A percentile compares a stretch with the other conserved stretches of the same genome.
Conservation (phyloP, 352 stramenopile genomes). For the Phytophthora ohioensis region DNA sequence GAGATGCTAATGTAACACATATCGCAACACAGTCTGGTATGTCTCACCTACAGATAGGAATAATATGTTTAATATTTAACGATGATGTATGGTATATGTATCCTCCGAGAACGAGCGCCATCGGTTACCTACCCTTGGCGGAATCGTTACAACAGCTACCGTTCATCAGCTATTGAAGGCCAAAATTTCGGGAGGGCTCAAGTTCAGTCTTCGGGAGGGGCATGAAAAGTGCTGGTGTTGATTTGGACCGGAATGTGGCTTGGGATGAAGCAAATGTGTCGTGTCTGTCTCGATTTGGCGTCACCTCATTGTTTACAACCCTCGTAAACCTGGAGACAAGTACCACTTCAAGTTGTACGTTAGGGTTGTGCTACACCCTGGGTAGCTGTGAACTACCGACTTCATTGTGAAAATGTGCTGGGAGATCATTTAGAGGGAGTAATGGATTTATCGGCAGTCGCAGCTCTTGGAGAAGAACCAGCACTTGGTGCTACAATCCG, state of each 20-base stretch:
- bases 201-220: no score
- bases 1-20: no score
- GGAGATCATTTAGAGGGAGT: slow-evolving; percentile 28
- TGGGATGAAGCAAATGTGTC: slow-evolving; percentile 17
- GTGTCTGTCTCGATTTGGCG: slow-evolving; percentile 33
- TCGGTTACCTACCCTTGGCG: no score
- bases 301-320: slow-evolving; percentile 40
- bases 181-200: no score
- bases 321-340: slow-evolving; percentile 37
- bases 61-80: no score
- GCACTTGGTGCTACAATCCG: slow-evolving; percentile 7
- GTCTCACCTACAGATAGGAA: no score
- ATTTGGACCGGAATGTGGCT: slow-evolving; percentile 26
- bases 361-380: slow-evolving; percentile 41
- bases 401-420: slow-evolving; percentile 35
- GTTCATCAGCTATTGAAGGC: no score
- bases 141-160: no score
- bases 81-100: no score
- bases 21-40: background rate
- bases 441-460: background rate
- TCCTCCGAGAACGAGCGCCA: no score
- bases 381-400: slow-evolving; percentile 34
- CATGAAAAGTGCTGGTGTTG: background rate
- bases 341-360: slow-evolving; percentile 49
- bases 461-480: background rate